Conservation (phyloP, 108 stramenopile species). For the Mediolabrus comicus region DNA sequence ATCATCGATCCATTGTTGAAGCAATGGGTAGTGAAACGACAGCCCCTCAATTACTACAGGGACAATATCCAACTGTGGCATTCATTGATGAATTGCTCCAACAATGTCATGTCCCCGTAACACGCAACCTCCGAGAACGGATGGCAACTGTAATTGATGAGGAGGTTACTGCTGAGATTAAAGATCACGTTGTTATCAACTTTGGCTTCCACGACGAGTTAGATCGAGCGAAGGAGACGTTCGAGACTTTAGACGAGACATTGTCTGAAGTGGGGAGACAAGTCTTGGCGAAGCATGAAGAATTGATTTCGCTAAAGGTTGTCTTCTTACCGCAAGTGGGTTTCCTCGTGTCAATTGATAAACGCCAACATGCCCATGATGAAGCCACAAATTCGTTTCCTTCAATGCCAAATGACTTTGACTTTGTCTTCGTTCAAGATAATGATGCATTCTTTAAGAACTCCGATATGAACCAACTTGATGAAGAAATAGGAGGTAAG, state of each 20-base stretch:
- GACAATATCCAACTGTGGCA: constrained; percentile 29
- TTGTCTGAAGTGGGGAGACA: constrained; percentile 55
- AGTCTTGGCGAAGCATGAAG: constrained; percentile 56
- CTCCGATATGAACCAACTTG: constrained; percentile 73
- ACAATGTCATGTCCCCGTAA: constrained; percentile 45
- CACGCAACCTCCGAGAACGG: constrained; percentile 57
- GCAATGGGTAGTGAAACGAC: neutral
- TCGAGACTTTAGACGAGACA: constrained; percentile 53
- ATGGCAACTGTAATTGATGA: constrained; percentile 72
- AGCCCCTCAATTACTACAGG: neutral
- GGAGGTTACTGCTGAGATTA: constrained; percentile 57
- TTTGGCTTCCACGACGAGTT: constrained; percentile 82
- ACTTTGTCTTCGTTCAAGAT: constrained; percentile 76
- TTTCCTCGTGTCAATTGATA: constrained; percentile 75
- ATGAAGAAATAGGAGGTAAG: constrained; percentile 91
- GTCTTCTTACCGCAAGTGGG: constrained; percentile 94
- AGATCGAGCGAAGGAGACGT: constrained; percentile 76
- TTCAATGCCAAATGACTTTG: constrained; percentile 69
- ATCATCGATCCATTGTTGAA: neutral
- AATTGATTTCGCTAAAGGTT: constrained; percentile 68
- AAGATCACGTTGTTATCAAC: constrained; percentile 63
- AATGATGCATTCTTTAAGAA: constrained; percentile 87
- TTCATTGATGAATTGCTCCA: constrained; percentile 49
- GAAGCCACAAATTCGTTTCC: constrained; percentile 51
- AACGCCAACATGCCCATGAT: constrained; percentile 49